phyloP scores from a whole-genome alignment of 2,329 filamentous ascomycete genomes.

The Calonectria hawksworthii region DNA sequence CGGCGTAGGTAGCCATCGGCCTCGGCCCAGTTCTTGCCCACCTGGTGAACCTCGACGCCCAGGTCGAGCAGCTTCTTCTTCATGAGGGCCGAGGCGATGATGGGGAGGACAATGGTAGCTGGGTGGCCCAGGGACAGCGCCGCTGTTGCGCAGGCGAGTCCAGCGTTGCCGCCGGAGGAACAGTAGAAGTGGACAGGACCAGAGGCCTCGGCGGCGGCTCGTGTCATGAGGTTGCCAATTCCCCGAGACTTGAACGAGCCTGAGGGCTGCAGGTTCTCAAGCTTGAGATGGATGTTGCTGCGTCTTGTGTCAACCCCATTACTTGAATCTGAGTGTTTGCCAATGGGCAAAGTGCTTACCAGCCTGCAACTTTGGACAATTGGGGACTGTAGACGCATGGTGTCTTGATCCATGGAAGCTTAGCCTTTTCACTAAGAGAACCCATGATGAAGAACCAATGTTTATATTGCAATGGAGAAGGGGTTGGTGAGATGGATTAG shows the following conservation, averaged over 20 bases:
- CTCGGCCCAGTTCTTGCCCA: slow-evolving; percentile 77
- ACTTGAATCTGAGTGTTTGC: background rate
- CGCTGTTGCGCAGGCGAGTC: slow-evolving; percentile 83
- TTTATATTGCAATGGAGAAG: background rate
- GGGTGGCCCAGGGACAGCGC: slow-evolving; percentile 74
- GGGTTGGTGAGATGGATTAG: background rate
- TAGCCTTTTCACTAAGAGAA: slow-evolving; percentile 54
- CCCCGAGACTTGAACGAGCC: slow-evolving; percentile 90
- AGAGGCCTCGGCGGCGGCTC: slow-evolving; percentile 50
- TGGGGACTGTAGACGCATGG: slow-evolving; percentile 77
- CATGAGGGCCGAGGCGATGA: slow-evolving; percentile 76
- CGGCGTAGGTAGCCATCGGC: slow-evolving; percentile 77
- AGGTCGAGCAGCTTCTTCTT: slow-evolving; percentile 77
- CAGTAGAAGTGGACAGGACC: slow-evolving; percentile 78
- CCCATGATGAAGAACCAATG: slow-evolving; percentile 51
- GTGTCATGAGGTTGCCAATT: slow-evolving; percentile 77
- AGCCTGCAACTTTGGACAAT: slow-evolving; percentile 79
- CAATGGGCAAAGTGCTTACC: slow-evolving; percentile 61
- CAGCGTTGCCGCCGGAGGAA: slow-evolving; percentile 86
- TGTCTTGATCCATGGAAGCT: slow-evolving; percentile 77
- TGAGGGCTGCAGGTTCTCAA: slow-evolving; percentile 87
- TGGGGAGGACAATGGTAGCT: slow-evolving; percentile 82
- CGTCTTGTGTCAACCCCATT: slow-evolving; percentile 9
- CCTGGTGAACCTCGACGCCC: slow-evolving; percentile 77
- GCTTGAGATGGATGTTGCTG: slow-evolving; percentile 85